Conservation (phyloP, 495 filamentous ascomycete genomes). For the Sporormia fimetaria region DNA sequence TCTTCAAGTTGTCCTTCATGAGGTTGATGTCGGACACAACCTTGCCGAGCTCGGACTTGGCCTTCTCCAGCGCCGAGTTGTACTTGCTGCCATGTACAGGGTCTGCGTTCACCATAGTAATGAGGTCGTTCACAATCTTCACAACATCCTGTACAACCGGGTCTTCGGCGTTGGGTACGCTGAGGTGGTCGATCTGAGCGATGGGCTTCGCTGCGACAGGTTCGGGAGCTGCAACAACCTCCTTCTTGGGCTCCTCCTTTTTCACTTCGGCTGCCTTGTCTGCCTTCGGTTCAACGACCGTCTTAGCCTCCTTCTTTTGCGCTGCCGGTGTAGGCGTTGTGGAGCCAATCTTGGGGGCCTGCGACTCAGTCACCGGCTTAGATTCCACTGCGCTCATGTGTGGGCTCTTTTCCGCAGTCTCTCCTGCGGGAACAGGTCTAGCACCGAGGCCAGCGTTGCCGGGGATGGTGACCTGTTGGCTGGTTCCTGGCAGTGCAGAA, state of each 20-base stretch:
- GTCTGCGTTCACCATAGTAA: conserved; percentile 81
- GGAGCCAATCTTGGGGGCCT: conserved; percentile 13
- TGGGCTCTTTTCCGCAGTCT: conserved; percentile 18
- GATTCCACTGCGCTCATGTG: conserved; percentile 31
- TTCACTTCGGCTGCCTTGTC: conserved; percentile 16
- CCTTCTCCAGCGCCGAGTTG: conserved; percentile 60
- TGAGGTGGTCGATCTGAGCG: conserved; percentile 60
- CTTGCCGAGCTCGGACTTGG: conserved; percentile 69
- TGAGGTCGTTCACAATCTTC: conserved; percentile 89
- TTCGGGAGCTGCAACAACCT: conserved; percentile 8
- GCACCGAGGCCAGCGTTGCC: conserved; percentile 77
- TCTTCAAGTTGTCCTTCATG: conserved; percentile 53
- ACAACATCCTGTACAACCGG: conserved; percentile 86
- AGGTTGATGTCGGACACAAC: conserved; percentile 61
- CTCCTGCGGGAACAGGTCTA: conserved; percentile 52
- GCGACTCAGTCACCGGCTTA: neutral
- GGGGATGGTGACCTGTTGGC: conserved; percentile 66
- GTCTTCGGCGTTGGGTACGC: conserved; percentile 62
- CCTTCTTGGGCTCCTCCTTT: conserved; percentile 29
- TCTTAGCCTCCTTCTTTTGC: conserved; percentile 10
- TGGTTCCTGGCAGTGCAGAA: conserved; percentile 35
- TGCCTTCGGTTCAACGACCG: too few relatives aligned
- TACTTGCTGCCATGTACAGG: conserved; percentile 56
- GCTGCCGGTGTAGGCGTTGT: conserved; percentile 1
- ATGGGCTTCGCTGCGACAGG: conserved; percentile 36